Percentiles rank a stretch among this genome's conserved stretches.
phyloP scores from a whole-genome alignment of 164 flowering plant genomes.

The Kingdonia uniflora region DNA sequence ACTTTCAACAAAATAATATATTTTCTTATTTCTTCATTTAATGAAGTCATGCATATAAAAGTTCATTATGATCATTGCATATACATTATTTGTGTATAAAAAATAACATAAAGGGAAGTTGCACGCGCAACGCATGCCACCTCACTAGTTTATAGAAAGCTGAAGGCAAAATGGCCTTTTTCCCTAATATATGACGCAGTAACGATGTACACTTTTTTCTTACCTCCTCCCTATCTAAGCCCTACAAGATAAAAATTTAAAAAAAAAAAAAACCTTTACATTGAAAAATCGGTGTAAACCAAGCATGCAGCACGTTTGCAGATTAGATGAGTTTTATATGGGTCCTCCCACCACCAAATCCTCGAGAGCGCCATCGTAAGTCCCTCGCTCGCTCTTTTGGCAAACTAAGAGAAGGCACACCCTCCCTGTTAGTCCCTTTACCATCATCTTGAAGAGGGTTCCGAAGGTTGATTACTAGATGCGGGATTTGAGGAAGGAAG shows the following conservation, averaged over 20 bases:
- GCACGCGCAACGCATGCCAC: too few species aligned
- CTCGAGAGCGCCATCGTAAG: too few species aligned
- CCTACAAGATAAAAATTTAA: neutral
- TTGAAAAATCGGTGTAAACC: neutral
- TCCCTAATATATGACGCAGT: neutral
- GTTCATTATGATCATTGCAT: too few species aligned
- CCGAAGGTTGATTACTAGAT: constrained; percentile 47
- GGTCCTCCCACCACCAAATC: too few species aligned
- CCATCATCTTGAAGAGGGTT: constrained; percentile 43
- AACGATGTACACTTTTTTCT: neutral
- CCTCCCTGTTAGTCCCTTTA: neutral
- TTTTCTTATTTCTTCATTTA: too few species aligned
- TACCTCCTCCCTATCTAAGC: neutral
- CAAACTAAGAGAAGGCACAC: neutral
- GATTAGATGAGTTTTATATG: neutral
- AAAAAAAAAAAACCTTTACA: neutral
- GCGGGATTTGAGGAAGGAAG: constrained; percentile 48
- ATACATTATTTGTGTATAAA: too few species aligned
- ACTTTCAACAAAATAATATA: too few species aligned
- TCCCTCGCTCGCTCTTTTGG: neutral
- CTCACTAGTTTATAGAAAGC: too few species aligned
- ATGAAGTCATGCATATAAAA: too few species aligned
- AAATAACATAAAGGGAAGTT: too few species aligned
- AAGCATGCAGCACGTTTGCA: neutral
- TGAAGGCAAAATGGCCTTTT: neutral